Base-by-base conservation (phyloP, 2,329 filamentous ascomycete genomes). In the Penicillium freii region DNA sequence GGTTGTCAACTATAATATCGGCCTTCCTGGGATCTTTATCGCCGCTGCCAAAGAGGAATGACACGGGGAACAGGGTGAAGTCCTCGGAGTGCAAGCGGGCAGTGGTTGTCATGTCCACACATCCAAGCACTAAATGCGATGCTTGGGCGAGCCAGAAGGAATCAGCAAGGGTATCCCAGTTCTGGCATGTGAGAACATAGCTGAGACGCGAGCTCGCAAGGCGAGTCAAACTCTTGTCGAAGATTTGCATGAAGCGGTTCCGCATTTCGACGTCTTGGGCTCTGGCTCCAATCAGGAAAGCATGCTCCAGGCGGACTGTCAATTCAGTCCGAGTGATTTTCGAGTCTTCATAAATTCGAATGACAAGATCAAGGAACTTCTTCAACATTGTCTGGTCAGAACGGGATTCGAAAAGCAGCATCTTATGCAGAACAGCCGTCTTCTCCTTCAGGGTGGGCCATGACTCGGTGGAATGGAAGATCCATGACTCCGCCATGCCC, bases 361-460 rank as follows among this genome's bases (percentile, higher is more conserved):
- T 96, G 27, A 99, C 94, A 27, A 99, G 85, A 63, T 97, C 90
- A 57, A 99, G 81, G 78, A 97, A 99, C 71, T 93, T 93, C 65
- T 88, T 92, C 56, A 99, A 81, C 78, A 99, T 87, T 0, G 88
- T 91, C 33, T 87, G 85, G 70, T 97, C 93, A 29, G 83, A 78
- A 39, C 94, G 85, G 56, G 90, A 86, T 75, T 99, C 94, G 66
- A 99, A 99, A 0, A 92, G 87, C 17, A 97, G 80, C 94, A 99
- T 99, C 78, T 99, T 99, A 68, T 96, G 92, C n/a, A 99, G 79
- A 1, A 99, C 94, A 1, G 95, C 95, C 0, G 93, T 97, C 80
- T 99, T 99, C 76, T 99, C 95, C 74, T 99, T 99, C 1, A 99
- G 82, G 0, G 94, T 99, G 0, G 94, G 94, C 83, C 94, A 97